phyloP scores from a whole-genome alignment of 306 rosid genomes.

The Trichosanthes cucumerina region DNA sequence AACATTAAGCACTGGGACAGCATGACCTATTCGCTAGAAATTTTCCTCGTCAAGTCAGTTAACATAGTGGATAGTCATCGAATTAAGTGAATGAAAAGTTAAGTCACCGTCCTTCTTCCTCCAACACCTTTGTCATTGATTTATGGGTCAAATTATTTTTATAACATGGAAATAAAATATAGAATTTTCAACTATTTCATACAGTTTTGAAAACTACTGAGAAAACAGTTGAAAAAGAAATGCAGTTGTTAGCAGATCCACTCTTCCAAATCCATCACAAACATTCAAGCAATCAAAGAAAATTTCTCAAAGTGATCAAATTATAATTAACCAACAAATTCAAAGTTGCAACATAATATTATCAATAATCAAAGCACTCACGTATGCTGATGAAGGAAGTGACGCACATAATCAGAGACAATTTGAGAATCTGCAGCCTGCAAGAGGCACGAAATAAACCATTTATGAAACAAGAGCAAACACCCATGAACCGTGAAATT shows the following conservation, averaged over 20 bases:
- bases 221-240: not conserved
- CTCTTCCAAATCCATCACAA: not conserved
- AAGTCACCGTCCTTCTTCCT: not conserved
- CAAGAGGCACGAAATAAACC: conserved; percentile 9
- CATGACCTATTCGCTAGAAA: not conserved
- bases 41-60: not conserved
- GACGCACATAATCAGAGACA: conserved; percentile 86
- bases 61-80: not conserved
- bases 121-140: not conserved
- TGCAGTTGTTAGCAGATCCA: not conserved
- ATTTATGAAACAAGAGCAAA: not conserved
- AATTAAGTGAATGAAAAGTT: not conserved
- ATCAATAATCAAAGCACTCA: conserved; percentile 22
- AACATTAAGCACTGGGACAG: not conserved
- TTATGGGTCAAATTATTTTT: not conserved
- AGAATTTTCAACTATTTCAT: not conserved
- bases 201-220: not conserved
- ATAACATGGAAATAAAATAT: not conserved
- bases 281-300: not conserved
- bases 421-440: conserved; percentile 98
- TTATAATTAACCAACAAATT: not conserved
- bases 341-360: not conserved
- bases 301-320: not conserved
- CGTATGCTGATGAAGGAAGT: conserved; percentile 94
- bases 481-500: not conserved